Percentiles rank a stretch among this genome's conserved stretches.
Evolutionary conservation across 805 yeast species (phyloP).

Genomic region (Starmerella potacharoeniae): DNA sequence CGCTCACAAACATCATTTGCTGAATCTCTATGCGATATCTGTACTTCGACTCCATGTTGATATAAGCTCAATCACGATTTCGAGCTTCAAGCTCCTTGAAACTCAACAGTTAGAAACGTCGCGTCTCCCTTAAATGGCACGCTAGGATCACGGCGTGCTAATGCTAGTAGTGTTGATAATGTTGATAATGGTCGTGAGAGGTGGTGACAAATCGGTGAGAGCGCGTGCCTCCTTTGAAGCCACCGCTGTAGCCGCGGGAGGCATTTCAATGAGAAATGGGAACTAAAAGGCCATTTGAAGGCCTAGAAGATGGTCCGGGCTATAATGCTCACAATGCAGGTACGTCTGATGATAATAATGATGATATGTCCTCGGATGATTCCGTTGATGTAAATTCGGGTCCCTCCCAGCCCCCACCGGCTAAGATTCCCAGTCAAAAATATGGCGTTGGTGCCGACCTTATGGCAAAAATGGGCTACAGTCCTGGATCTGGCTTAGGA

Average conservation of each 20-base stretch:
- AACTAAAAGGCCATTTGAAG: background rate
- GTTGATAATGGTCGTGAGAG: background rate
- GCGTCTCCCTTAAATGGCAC: no score
- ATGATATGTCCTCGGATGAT: background rate
- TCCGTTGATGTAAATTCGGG: background rate
- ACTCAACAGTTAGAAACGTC: no score
- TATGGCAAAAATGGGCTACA: conserved; percentile 76
- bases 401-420: background rate
- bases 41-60: conserved; percentile 31
- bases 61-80: background rate
- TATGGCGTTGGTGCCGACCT: conserved; percentile 84
- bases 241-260: background rate
- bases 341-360: background rate
- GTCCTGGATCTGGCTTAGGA: conserved; percentile 79
- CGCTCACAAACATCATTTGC: conserved; percentile 96
- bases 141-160: no score
- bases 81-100: no score
- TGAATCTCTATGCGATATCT: conserved; percentile 87
- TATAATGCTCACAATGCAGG: background rate
- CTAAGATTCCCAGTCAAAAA: background rate
- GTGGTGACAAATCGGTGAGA: background rate
- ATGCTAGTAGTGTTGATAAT: no score
- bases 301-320: background rate
- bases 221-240: background rate
- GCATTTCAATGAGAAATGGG: background rate